Evolutionary conservation across 116 monocot genomes (phyloP), one percentile per base, ranked within the genome.

Genomic region (Dioscorea cayenensis): DNA sequence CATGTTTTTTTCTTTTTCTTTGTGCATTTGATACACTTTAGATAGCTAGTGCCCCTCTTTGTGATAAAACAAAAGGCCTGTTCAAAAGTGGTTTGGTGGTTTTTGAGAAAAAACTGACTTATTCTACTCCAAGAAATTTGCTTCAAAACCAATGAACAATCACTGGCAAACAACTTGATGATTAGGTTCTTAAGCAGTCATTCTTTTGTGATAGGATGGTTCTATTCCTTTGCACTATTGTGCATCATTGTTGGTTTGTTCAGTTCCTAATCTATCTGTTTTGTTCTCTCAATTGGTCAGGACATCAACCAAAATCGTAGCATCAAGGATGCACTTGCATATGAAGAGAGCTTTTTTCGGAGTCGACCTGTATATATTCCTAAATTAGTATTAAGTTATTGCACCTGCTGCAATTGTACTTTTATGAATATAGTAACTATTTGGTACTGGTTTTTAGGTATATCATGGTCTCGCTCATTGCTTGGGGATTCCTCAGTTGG

Each of bases 401-500:
- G 68, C 20, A 14, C 68, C 65, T 48, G 58, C 14, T 64, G 28
- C 14, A 43, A 43, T 52, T 59, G 9, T 17, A 28, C 43, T 55
- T 7, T 75, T 36, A 62, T 36, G 38, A 43, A 43, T 43, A 12
- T 58, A 23, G 2, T 51, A 28, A 18, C 51, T 67, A 25, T 25
- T 6, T 69, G 28, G 49, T 67, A n/a, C 20, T 73, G 19, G 68
- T 68, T 82, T 82, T 35, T 62, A 99, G 99, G 89, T 87, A 36
- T 99, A 99, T 71, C 83, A 92, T 76, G 92, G 89, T 60, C 87
- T 99, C 60, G 66, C 94, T 73, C 85, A 99, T 77, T 87, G 82
- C 21, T 99, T 92, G 73, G 99, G 99, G 62, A 69, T 99, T 69
- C 89, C 89, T 62, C 91, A 99, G 69, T 71, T 99, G 70, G 99